phyloP scores from a whole-genome alignment of 73 alveolate genomes.

The Blepharisma japonicum region DNA sequence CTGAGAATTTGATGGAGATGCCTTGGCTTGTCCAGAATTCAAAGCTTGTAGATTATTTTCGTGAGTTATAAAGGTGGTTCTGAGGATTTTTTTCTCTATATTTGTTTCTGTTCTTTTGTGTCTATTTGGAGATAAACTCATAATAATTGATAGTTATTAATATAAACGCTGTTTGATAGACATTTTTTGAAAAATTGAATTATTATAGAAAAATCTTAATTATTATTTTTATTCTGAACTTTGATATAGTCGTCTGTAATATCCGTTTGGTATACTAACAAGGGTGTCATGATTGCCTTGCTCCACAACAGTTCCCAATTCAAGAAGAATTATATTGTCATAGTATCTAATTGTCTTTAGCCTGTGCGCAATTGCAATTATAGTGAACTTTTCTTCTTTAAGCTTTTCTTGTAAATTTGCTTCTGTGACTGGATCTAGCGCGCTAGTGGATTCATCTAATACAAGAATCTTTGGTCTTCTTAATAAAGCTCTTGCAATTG shows the following conservation, averaged over 20 bases:
- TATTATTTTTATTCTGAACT: not conserved
- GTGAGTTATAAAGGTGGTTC: too few relatives aligned
- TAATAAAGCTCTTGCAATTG: slow-evolving; percentile 6
- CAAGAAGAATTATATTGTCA: slow-evolving; percentile 6
- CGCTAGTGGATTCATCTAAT: slow-evolving; percentile 2
- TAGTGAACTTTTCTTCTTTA: not conserved
- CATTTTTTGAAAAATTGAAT: too few relatives aligned
- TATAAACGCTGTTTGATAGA: too few relatives aligned
- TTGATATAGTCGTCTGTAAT: not conserved
- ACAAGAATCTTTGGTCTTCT: slow-evolving; percentile 11
- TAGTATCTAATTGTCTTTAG: slow-evolving; percentile 3
- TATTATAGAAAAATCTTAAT: too few relatives aligned
- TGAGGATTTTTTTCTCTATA: too few relatives aligned
- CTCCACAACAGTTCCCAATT: slow-evolving; percentile 14
- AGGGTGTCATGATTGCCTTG: slow-evolving; percentile 20
- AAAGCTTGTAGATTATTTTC: too few relatives aligned
- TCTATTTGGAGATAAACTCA: too few relatives aligned
- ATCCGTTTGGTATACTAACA: not conserved
- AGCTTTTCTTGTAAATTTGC: slow-evolving; percentile 2
- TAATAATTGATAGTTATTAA: too few relatives aligned
- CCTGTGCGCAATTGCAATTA: slow-evolving; percentile 26
- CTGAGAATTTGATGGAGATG: too few relatives aligned
- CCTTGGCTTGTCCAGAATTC: too few relatives aligned
- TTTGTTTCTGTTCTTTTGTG: too few relatives aligned
- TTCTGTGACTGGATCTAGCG: not conserved